Evolutionary conservation across 805 yeast genomes (phyloP), one percentile per base, ranked within the genome.

Genomic region (Candida saitoana): DNA sequence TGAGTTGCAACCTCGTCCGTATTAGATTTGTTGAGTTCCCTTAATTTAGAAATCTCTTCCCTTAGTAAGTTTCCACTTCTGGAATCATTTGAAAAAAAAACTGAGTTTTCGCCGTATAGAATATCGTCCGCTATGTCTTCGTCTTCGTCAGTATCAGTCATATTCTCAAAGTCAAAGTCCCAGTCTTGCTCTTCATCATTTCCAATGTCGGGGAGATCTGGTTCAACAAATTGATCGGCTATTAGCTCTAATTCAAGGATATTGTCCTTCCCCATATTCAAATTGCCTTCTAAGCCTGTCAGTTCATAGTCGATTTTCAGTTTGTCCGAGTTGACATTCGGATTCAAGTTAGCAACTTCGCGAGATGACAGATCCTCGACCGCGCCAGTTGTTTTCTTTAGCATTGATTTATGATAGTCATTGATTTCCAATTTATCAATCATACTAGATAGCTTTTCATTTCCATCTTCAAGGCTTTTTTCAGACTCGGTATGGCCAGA

Each of bases 161-260:
- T 67, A 0, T 55, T 63, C 14, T 67, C 72, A 45, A 57, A 55
- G 2, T 60, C 65, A 41, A 54, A 61, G 17, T 63, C 73, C 49
- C 67, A 63, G 17, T 68, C 72, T 18, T 60, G 71, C 34, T 63
- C 68, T 11, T 60, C 63, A 4, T 56, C 64, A 27, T 32, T 34
- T 4, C 51, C 52, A 15, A 54, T 54, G 2, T 45, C 54, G 2
- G 50, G 59, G n/a, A 53, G 48, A 8, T 49, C 61, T 5, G 51
- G 61, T 3, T 57, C 65, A 18, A 60, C 65, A 11, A 73, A 49
- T 9, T 76, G 76, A 39, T 72, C 77, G 0, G 83, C 80, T 2
- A 79, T 60, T 18, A 79, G 39, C 45, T 80, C 84, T 12, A 80
- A 56, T 41, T 79, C 77, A 1, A 77, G 53, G 6, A 79, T 50